These are phyloP conservation scores for Podospora fimiseda DNA, from an alignment of 495 filamentous ascomycete species.

Conservation along the genomic window DNA sequence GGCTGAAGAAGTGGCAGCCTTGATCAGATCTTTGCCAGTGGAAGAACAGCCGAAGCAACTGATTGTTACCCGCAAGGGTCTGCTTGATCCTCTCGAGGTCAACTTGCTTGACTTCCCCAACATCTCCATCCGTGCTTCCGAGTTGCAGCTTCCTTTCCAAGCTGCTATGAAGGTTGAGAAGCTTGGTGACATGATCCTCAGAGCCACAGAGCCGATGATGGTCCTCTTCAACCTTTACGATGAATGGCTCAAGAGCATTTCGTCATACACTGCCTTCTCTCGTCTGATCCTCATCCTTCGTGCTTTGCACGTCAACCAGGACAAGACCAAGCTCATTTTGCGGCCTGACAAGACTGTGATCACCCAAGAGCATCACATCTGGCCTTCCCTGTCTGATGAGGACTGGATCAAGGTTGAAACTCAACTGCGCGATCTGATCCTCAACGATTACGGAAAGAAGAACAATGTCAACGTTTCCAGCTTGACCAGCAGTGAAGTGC, in stretches of 20 bases:
- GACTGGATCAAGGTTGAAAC: constrained; percentile 99
- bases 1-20: constrained; percentile 96
- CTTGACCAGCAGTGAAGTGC: constrained; percentile 91
- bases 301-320: constrained; percentile 93
- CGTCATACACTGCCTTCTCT: constrained; percentile 97
- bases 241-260: constrained; percentile 98
- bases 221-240: constrained; percentile 99
- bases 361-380: constrained; percentile 98
- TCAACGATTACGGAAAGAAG: constrained; percentile 99
- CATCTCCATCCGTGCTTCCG: constrained; percentile 96
- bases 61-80: constrained; percentile 95
- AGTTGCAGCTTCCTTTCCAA: constrained; percentile 97
- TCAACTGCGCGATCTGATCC: constrained; percentile 87
- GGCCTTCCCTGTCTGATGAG: constrained; percentile 90
- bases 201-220: constrained; percentile 98
- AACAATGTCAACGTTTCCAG: constrained; percentile 98
- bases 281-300: constrained; percentile 91
- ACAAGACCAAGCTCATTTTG: constrained; percentile 95
- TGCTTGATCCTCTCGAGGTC: constrained; percentile 95
- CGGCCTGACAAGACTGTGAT: constrained; percentile 98
- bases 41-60: constrained; percentile 99
- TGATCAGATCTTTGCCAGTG: constrained; percentile 93
- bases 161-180: constrained; percentile 99
- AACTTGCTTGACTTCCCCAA: constrained; percentile 98
- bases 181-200: constrained; percentile 96